Base-by-base conservation (phyloP, 2,329 filamentous ascomycete genomes). In the Cladosporium sp. region DNA sequence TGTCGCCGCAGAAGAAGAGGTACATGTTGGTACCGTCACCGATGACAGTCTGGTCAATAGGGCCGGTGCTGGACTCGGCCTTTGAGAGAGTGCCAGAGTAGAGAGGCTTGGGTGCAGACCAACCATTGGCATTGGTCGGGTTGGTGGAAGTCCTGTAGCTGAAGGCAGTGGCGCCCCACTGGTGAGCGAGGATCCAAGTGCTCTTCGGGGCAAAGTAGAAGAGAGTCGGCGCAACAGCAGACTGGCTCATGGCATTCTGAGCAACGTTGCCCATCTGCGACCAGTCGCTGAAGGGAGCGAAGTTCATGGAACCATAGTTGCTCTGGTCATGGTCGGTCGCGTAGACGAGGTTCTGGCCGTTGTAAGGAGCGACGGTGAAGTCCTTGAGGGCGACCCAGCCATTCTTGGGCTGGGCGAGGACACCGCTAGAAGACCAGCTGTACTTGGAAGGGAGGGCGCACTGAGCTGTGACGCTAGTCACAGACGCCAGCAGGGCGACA, bases 1-100 rank as follows among this genome's bases (percentile, higher is more conserved):
- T 86, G 72, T 88, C 86, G 7, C 84, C 85, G 0, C 79, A 77
- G 64, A 88, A 88, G 80, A 88, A 88, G 3, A 88, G 75, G 65
- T 87, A 87, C 83, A 87, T 87, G 72, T 82, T 80, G 5, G 67
- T 71, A 67, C 72, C 72, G 69, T 88, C 86, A 42, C 82, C 84
- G 63, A 88, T 88, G 56, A 88, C 62, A 0, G 84, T 83, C 72
- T 86, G 84, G 69, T 88, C 85, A 60, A 88, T 87, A 11, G 75
- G 67, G 0, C 83, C 83, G 0, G 80, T 85, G 70, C 70, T 67
- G 7, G 80, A 80, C 58, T 67, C 56, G 3, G 49, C 68, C 64
- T 87, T 83, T 17, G 68, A 76, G 43, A 47, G 43, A 47, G 43
- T 47, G 12, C 84, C 84, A 0, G 77, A 73, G 73, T 84, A 87